These are phyloP conservation scores for Roridomyces roridus DNA, from an alignment of 768 basidiomycete species.

Conservation along the genomic window DNA sequence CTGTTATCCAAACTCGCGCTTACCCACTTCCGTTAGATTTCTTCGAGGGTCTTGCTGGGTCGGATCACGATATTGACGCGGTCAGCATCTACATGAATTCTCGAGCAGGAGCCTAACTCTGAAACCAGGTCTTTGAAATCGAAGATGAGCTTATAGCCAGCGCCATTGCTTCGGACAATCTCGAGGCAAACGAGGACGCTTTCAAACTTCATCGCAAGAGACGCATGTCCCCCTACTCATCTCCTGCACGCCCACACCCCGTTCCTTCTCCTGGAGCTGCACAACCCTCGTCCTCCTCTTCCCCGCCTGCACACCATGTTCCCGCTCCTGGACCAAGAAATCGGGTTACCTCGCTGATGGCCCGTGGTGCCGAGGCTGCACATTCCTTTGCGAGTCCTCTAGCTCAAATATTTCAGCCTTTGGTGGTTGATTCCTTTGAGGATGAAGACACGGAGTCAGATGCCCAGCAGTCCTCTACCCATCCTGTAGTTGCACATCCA, in stretches of 20 bases:
- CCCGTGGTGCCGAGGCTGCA: slow-evolving; percentile 40
- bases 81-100: slow-evolving; percentile 44
- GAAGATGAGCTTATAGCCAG: slow-evolving; percentile 68
- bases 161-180: slow-evolving; percentile 47
- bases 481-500: not conserved
- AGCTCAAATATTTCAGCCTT: slow-evolving; percentile 75
- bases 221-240: slow-evolving; percentile 37
- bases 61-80: slow-evolving; percentile 74
- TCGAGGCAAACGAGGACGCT: slow-evolving; percentile 19
- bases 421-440: slow-evolving; percentile 65
- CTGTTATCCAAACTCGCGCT: not conserved
- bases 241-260: slow-evolving; percentile 24
- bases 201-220: slow-evolving; percentile 32
- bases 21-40: slow-evolving; percentile 53
- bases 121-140: slow-evolving; percentile 74
- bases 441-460: no score
- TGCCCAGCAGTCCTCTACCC: slow-evolving; percentile 7
- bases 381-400: slow-evolving; percentile 65
- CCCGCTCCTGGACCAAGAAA: slow-evolving; percentile 29
- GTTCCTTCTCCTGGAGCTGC: slow-evolving; percentile 16
- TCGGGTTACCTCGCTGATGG: slow-evolving; percentile 52
- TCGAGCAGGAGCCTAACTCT: not conserved
- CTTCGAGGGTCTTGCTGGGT: slow-evolving; percentile 80
- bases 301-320: slow-evolving; percentile 1
- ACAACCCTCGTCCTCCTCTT: slow-evolving; percentile 40